A percentile compares a stretch with the other conserved stretches of the same genome.
Evolutionary conservation across 2,329 filamentous ascomycete species (phyloP).

Genomic region (Torrubiella hemipterigena): DNA sequence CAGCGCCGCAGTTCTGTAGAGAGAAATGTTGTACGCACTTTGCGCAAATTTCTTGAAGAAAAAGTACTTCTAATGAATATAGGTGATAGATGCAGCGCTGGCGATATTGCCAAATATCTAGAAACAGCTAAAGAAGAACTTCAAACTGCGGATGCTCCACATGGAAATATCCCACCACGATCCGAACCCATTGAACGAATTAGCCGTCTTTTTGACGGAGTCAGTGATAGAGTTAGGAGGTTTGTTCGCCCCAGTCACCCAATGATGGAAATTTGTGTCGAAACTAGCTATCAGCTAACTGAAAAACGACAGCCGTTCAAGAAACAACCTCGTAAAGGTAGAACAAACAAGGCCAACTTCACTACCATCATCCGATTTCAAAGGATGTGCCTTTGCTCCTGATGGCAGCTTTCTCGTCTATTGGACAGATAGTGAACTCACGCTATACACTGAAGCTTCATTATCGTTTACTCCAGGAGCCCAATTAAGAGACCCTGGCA

Average conservation of each 20-base stretch:
- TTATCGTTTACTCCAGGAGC: constrained; percentile 5
- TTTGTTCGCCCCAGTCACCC: too few species aligned
- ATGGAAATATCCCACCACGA: constrained; percentile 5
- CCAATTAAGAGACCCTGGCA: constrained; percentile 7
- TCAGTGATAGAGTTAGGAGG: not conserved
- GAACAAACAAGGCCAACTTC: constrained; percentile 5
- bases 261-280: too few species aligned
- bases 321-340: too few species aligned
- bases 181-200: too few species aligned
- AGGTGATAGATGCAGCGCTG: constrained; percentile 9
- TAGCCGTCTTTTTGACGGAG: constrained; percentile 3
- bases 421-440: constrained; percentile 16
- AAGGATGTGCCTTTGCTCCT: constrained; percentile 16
- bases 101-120: constrained; percentile 11
- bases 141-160: not conserved
- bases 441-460: constrained; percentile 14
- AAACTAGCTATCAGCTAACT: too few species aligned
- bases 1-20: constrained; percentile 10
- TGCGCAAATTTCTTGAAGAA: constrained; percentile 15
- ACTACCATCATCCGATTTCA: constrained; percentile 10
- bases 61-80: constrained; percentile 13
- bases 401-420: constrained; percentile 14
- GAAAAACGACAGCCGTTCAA: too few species aligned
- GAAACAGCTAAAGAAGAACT: constrained; percentile 1
- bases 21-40: constrained; percentile 11